Base-by-base conservation (phyloP, 306 rosid genomes). In the Trifolium subterraneum region DNA sequence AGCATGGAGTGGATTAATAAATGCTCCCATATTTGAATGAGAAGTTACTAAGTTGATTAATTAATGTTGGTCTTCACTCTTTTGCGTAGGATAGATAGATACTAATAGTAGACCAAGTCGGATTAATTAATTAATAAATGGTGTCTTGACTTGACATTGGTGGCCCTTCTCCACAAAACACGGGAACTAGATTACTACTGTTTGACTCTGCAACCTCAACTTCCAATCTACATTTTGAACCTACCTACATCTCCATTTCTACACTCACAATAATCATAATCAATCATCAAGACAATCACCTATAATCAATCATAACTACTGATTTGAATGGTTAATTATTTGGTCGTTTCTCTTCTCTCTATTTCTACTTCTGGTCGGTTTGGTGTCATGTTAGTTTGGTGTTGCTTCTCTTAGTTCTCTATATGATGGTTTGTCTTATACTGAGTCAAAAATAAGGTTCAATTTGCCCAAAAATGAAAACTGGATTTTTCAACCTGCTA, bases 161-260 rank as follows among this genome's bases (percentile, higher is more conserved):
- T 48, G 63, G 76, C 25, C 4, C 76, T 61, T 22, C 33, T 36
- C 70, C 72, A 55, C 55, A 70, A 59, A 78, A 50, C 76, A 70
- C 71, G 81, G 56, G 8, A 61, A n/a, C 12, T 22, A 22, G 12
- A 70, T 70, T 38, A 62, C 19, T 6, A 78, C 81, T 10, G n/a
- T 9, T 47, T 16, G 27, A 52, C 29, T 19, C 14, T 19, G 9
- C 14, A 8, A 60, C 7, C 20, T 15, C 39, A 33, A 77, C 51
- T 41, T 33, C 62, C 60, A 54, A 52, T 29, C 59, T 23, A 58
- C 56, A 15, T 15, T 47, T 56, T 71, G 75, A 70, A 18, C 38
- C 48, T 36, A 51, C 58, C 6, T 25, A 29, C 27, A 47, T 27
- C 8, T 68, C 15, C 60, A 58, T 25, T 58, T 25, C 56, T 36